Evolutionary conservation across 148 eudicot species (phyloP).

Genomic region (Chenopodium quinoa): DNA sequence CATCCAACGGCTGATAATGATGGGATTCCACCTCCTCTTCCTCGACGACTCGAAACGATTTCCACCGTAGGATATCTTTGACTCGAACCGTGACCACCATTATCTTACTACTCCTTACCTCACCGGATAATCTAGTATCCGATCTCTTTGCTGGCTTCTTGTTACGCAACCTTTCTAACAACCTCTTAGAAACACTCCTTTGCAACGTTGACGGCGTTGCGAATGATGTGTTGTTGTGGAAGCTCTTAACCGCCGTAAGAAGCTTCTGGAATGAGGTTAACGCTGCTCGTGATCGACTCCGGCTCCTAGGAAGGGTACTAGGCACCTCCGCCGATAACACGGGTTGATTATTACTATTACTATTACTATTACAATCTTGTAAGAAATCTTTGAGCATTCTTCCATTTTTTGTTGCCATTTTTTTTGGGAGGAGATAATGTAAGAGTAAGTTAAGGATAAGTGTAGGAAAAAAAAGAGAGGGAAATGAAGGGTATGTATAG

Average conservation of each 20-base stretch:
- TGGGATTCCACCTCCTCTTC: background rate
- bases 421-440: background rate
- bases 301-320: slow-evolving; percentile 27
- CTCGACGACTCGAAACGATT: slow-evolving; percentile 38
- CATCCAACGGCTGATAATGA: slow-evolving; percentile 27
- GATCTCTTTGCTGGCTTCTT: background rate
- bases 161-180: slow-evolving; percentile 2
- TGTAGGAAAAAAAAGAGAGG: slow-evolving; percentile 7
- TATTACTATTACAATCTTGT: background rate
- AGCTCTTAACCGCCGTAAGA: slow-evolving; percentile 28
- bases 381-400: slow-evolving; percentile 25
- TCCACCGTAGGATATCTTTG: slow-evolving; percentile 69
- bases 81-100: slow-evolving; percentile 32
- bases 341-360: background rate
- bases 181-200: background rate
- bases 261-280: slow-evolving; percentile 32
- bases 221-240: slow-evolving; percentile 19
- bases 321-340: background rate
- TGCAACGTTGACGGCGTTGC: slow-evolving; percentile 3
- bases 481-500: slow-evolving; percentile 8
- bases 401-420: background rate
- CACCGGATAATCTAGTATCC: background rate
- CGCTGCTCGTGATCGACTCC: slow-evolving; percentile 31
- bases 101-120: background rate
- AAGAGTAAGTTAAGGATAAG: background rate